Percentiles rank a stretch among this genome's conserved stretches.
Conservation (phyloP, 2,329 filamentous ascomycete genomes). For the Penicillium sp. region DNA sequence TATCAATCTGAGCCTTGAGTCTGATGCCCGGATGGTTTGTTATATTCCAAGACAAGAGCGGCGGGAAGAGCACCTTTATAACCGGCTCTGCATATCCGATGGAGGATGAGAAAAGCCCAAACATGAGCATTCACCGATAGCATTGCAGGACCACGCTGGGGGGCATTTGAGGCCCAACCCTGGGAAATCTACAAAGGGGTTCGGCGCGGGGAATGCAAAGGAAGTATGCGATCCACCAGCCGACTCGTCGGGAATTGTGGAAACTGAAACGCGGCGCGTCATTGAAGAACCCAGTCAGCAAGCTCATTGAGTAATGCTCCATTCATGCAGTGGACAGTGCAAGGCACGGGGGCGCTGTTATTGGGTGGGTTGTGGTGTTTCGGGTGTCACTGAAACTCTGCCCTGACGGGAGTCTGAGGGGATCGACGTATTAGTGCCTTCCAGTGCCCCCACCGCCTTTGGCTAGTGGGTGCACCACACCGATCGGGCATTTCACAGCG, state of each 20-base stretch:
- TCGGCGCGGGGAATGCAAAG: slow-evolving; percentile 9
- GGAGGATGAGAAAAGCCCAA: neutral
- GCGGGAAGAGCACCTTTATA: too few relatives aligned
- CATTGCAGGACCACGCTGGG: neutral
- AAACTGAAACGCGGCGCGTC: neutral
- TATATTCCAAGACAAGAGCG: too few relatives aligned
- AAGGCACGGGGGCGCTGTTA: slow-evolving; percentile 4
- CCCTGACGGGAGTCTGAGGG: neutral
- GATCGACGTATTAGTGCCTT: neutral
- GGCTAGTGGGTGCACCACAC: too few relatives aligned
- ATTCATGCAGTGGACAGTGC: slow-evolving; percentile 1
- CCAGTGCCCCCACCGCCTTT: too few relatives aligned
- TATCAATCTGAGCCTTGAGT: too few relatives aligned
- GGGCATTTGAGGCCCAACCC: neutral
- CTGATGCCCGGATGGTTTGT: too few relatives aligned
- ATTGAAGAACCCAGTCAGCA: slow-evolving; percentile 1
- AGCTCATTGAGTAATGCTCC: neutral
- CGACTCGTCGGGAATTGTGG: neutral
- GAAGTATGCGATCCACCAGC: slow-evolving; percentile 7
- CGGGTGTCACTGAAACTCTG: slow-evolving; percentile 5
- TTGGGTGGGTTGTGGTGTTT: slow-evolving; percentile 11
- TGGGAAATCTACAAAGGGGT: neutral
- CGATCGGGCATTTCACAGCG: too few relatives aligned
- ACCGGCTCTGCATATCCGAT: too few relatives aligned
- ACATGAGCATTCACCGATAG: neutral